Base-by-base conservation (phyloP, 805 yeast species). In the Wickerhamomyces silvicola region DNA sequence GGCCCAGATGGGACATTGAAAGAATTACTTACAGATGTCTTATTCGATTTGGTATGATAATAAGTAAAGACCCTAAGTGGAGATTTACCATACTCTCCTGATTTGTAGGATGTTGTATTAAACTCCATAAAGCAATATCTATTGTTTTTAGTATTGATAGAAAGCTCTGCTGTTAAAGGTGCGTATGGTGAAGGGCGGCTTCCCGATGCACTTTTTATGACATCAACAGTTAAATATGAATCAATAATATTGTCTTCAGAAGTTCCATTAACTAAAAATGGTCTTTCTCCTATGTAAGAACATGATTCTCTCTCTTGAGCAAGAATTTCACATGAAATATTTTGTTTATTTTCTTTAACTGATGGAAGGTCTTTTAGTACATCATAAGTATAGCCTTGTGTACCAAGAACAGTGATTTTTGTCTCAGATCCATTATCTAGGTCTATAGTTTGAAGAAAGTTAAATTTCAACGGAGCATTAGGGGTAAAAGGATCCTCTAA, bases 31-130 rank as follows among this genome's bases (percentile, higher is more conserved):
- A 16, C 18, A 6, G 34, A 28, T 23, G 24, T 34, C 19, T 45
- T 41, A 10, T 32, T 21, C 6, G 28, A 21, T 7, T 40, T 36
- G 20, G 63, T 66, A 23, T 66, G 62, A 41, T 61, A 77, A 6
- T 81, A 55, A 0, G 73, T 72, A 3, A 83, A 62, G 24, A 77
- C 60, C 42, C 77, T 78, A 7, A 85, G 81, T 2, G 88, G 88
- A 0, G 84, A 69, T 37, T 60, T 46, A 6, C 58, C 62, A 7
- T 42, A 38, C 8, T 48, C 45, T 6, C 37, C 43, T 3, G 66
- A 52, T 16, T 51, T 37, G 36, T 65, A 68, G 2, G 56, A 58
- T 0, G 74, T 59, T 2, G 72, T 57, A 47, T 76, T 72, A 62
- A 85, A 84, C 13, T 56, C 57, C 22, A 86, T 39, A 17, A 62